These are phyloP conservation scores for Grosmannia huntii DNA, from an alignment of 2,329 filamentous ascomycete species.

Conservation along the genomic window DNA sequence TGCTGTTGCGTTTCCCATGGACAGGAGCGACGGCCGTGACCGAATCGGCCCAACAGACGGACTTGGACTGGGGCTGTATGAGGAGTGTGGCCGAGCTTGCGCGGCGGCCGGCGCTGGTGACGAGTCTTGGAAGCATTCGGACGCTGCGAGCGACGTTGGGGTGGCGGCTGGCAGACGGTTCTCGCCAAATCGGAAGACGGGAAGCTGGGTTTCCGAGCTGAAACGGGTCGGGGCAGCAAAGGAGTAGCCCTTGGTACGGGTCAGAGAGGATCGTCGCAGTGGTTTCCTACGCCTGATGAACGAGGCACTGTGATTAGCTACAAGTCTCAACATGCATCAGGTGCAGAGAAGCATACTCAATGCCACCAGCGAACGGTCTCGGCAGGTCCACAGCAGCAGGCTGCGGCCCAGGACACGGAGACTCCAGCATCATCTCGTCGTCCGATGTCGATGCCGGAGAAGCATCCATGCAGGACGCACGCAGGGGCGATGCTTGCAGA, in stretches of 20 bases:
- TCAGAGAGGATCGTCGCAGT: constrained; percentile 61
- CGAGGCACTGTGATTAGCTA: neutral
- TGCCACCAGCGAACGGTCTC: neutral
- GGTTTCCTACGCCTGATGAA: constrained; percentile 49
- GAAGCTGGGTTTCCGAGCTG: constrained; percentile 50
- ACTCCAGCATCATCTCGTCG: constrained; percentile 39
- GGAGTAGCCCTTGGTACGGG: constrained; percentile 62
- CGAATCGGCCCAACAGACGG: constrained; percentile 42
- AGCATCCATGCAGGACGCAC: neutral
- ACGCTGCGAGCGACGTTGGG: constrained; percentile 47
- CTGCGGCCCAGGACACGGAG: constrained; percentile 24
- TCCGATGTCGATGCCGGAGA: constrained; percentile 47
- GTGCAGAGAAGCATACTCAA: constrained; percentile 5
- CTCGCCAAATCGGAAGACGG: constrained; percentile 62
- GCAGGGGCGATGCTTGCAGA: constrained; percentile 39
- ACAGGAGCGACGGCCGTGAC: constrained; percentile 51
- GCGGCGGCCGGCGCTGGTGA: constrained; percentile 41
- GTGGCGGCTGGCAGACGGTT: constrained; percentile 7
- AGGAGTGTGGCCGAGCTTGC: constrained; percentile 22
- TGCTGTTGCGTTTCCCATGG: constrained; percentile 31
- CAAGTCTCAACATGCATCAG: neutral
- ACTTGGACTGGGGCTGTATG: constrained; percentile 36
- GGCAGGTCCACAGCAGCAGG: neutral
- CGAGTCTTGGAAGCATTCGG: constrained; percentile 71
- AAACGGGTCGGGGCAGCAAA: constrained; percentile 50